Percentiles rank a stretch among this genome's conserved stretches.
These are phyloP conservation scores for Pichia sp. DNA, from an alignment of 1,139 yeast genomes.

Conservation along the genomic window DNA sequence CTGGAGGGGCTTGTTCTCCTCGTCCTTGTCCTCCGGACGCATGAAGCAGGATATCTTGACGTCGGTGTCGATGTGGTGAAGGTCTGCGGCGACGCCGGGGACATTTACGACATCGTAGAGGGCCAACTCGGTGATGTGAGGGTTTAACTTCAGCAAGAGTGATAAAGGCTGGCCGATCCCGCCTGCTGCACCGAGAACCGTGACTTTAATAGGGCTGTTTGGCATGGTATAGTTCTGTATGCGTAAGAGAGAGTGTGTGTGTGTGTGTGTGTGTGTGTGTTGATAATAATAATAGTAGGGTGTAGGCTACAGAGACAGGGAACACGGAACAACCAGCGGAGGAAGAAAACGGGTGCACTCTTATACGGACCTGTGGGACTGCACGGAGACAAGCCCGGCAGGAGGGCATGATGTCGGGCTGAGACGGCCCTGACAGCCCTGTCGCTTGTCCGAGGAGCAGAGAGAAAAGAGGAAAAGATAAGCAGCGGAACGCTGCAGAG, in stretches of 20 bases:
- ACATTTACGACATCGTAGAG: constrained; percentile 87
- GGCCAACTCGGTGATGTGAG: constrained; percentile 56
- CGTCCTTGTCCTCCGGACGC: constrained; percentile 51
- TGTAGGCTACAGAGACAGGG: neutral
- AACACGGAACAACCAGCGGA: neutral
- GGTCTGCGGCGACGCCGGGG: constrained; percentile 91
- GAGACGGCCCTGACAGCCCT: neutral
- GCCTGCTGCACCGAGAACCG: constrained; percentile 79
- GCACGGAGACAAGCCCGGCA: neutral
- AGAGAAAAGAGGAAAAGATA: neutral
- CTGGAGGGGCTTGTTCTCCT: constrained; percentile 41
- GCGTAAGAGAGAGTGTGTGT: neutral
- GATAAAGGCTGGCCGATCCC: constrained; percentile 96
- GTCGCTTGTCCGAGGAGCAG: neutral
- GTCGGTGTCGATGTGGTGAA: constrained; percentile 84
- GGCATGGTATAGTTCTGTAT: neutral
- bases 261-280: neutral
- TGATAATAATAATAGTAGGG: no score
- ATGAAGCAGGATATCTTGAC: constrained; percentile 61
- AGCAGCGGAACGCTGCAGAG: neutral
- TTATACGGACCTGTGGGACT: neutral
- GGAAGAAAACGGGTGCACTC: neutral
- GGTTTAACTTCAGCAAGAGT: constrained; percentile 69
- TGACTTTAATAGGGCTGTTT: constrained; percentile 43
- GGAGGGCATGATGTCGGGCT: neutral